Conservation (phyloP, 2,329 filamentous ascomycete species). For the Ascochyta lentis region DNA sequence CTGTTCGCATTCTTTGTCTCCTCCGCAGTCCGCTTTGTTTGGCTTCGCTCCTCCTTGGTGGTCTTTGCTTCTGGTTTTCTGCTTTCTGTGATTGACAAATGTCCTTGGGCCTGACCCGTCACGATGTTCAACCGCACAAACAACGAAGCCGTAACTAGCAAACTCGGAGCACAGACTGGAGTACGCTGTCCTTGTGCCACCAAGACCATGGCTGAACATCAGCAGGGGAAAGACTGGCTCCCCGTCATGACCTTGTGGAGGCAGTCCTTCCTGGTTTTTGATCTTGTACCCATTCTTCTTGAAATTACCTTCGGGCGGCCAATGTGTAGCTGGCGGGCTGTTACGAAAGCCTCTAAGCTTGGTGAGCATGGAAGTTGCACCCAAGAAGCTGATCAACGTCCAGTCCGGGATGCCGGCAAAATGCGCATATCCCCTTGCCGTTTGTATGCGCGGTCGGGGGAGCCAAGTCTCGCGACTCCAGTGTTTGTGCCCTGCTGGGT, state of each 20-base stretch:
- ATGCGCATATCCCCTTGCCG: slow-evolving; percentile 67
- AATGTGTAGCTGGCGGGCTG: slow-evolving; percentile 62
- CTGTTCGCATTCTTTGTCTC: slow-evolving; percentile 22
- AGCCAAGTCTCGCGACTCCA: slow-evolving; percentile 68
- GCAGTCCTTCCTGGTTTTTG: slow-evolving; percentile 51
- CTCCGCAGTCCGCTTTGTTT: slow-evolving; percentile 10
- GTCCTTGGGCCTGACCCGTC: slow-evolving; percentile 69
- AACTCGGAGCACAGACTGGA: slow-evolving; percentile 70
- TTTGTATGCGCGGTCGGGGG: slow-evolving; percentile 62
- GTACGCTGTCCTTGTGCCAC: slow-evolving; percentile 68
- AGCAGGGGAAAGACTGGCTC: slow-evolving; percentile 65
- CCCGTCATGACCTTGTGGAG: slow-evolving; percentile 39
- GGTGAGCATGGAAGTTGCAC: slow-evolving; percentile 66
- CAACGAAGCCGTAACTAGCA: slow-evolving; percentile 70
- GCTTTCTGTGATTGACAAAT: slow-evolving; percentile 63
- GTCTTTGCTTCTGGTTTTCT: slow-evolving; percentile 25
- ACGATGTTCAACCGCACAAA: slow-evolving; percentile 69
- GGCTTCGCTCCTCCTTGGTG: slow-evolving; percentile 25
- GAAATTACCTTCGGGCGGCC: slow-evolving; percentile 55
- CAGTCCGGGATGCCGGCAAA: slow-evolving; percentile 61
- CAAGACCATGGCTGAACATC: slow-evolving; percentile 71
- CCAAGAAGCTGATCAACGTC: slow-evolving; percentile 61
- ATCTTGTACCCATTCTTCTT: slow-evolving; percentile 49
- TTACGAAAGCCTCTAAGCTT: slow-evolving; percentile 71
- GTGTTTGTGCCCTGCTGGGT: slow-evolving; percentile 51